Conservation (phyloP, 2,329 filamentous ascomycete species). For the Talaromyces verruculosus region DNA sequence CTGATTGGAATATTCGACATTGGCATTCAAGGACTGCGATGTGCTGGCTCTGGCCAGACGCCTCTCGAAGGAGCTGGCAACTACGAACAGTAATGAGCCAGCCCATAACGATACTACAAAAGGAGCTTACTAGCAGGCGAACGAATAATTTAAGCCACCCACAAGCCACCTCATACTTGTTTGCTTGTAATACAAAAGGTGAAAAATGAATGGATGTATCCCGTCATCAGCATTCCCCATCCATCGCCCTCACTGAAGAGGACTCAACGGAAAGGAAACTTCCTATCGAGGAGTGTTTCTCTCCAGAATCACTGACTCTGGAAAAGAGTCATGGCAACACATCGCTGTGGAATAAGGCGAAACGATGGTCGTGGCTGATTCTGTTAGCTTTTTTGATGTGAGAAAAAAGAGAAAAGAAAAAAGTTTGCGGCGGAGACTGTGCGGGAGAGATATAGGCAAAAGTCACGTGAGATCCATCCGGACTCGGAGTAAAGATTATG, state of each 20-base stretch:
- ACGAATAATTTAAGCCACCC: constrained; percentile 10
- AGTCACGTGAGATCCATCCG: constrained; percentile 30
- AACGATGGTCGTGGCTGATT: constrained; percentile 70
- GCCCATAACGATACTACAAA: not conserved
- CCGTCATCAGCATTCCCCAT: constrained; percentile 70
- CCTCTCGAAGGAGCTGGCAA: not conserved
- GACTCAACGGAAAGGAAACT: constrained; percentile 67
- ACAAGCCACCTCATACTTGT: constrained; percentile 2
- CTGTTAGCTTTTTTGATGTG: constrained; percentile 61
- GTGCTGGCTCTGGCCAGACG: not conserved
- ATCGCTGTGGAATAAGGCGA: constrained; percentile 56
- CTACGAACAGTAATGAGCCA: constrained; percentile 6
- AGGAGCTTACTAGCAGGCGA: not conserved
- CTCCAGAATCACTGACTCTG: constrained; percentile 63
- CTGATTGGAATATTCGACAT: not conserved
- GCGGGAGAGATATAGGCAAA: constrained; percentile 24
- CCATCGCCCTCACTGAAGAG: constrained; percentile 70
- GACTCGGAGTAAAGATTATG: constrained; percentile 23
- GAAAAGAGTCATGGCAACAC: constrained; percentile 63
- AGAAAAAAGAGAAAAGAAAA: constrained; percentile 42
- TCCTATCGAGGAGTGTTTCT: constrained; percentile 64
- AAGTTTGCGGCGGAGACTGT: constrained; percentile 24
- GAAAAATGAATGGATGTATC: constrained; percentile 45
- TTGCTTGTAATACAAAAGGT: not conserved
- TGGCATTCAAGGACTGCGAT: not conserved